phyloP scores from a whole-genome alignment of 768 basidiomycete species.

The Hericium alpestre region DNA sequence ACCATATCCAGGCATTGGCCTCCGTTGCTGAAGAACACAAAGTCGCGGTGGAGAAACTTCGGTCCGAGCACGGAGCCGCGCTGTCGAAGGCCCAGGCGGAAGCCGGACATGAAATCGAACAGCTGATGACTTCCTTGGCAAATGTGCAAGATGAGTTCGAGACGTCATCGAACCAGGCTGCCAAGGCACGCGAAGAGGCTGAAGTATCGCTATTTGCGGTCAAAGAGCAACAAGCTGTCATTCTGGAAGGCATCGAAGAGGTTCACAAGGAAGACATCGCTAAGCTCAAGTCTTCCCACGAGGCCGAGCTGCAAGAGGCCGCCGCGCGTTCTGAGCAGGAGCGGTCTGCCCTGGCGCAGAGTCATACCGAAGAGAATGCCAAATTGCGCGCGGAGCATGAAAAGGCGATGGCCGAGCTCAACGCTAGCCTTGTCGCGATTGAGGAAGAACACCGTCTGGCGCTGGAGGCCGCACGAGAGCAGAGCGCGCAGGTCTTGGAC shows the following conservation, averaged over 20 bases:
- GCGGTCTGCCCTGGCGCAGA: conserved; percentile 23
- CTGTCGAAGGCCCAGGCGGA: conserved; percentile 46
- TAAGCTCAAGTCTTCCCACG: conserved; percentile 38
- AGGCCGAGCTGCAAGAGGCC: conserved; percentile 24
- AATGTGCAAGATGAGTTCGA: conserved; percentile 35
- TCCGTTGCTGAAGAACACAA: conserved; percentile 54
- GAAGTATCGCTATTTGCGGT: conserved; percentile 37
- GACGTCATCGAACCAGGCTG: conserved; percentile 24
- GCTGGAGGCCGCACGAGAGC: conserved; percentile 26
- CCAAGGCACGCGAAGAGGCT: conserved; percentile 33
- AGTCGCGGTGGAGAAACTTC: conserved; percentile 46
- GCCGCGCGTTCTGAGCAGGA: conserved; percentile 25
- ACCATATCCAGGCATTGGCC: conserved; percentile 44
- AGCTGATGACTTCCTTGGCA: conserved; percentile 32
- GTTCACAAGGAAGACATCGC: conserved; percentile 47
- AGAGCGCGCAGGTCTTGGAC: conserved; percentile 24
- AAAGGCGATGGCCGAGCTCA: conserved; percentile 22
- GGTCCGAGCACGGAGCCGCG: conserved; percentile 45
- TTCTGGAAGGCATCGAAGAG: conserved; percentile 44
- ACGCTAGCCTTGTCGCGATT: conserved; percentile 28
- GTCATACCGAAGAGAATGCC: conserved; percentile 30
- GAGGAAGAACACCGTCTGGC: conserved; percentile 24
- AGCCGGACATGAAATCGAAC: conserved; percentile 39
- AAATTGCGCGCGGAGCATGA: conserved; percentile 27
- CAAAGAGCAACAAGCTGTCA: conserved; percentile 43